These are phyloP conservation scores for Vitis hybrid DNA, from an alignment of 177 flowering plant genomes.

Conservation along the genomic window DNA sequence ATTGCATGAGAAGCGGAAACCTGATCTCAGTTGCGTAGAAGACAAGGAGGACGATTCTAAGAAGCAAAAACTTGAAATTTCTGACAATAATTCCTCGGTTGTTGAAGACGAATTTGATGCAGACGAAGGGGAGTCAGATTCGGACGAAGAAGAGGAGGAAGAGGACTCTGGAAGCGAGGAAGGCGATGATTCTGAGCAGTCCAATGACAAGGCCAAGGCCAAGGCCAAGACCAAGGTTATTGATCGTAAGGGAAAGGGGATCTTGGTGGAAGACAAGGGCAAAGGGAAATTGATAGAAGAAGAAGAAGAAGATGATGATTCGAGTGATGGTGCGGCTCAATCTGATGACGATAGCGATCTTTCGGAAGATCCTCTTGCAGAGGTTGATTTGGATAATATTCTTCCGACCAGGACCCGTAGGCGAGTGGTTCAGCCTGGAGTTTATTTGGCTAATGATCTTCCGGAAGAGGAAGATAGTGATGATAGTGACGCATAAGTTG, in stretches of 20 bases:
- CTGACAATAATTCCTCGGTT: slow-evolving; percentile 3
- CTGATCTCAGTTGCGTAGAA: slow-evolving; percentile 19
- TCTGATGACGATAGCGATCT: slow-evolving; percentile 48
- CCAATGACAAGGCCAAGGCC: slow-evolving; percentile 21
- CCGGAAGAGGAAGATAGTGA: slow-evolving; percentile 36
- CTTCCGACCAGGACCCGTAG: slow-evolving; percentile 85
- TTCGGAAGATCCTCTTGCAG: slow-evolving; percentile 82
- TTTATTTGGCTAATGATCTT: slow-evolving; percentile 34
- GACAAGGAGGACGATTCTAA: slow-evolving; percentile 14
- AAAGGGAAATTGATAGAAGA: slow-evolving; percentile 59
- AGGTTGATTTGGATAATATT: slow-evolving; percentile 84
- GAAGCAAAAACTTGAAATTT: slow-evolving; percentile 4
- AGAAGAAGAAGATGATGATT: slow-evolving; percentile 37
- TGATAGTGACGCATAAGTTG: slow-evolving; percentile 43
- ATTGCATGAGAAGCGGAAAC: slow-evolving; percentile 43
- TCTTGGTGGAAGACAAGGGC: slow-evolving; percentile 48
- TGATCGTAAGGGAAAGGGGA: slow-evolving; percentile 69
- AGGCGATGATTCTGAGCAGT: slow-evolving; percentile 21
- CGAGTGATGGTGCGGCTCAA: slow-evolving; percentile 25
- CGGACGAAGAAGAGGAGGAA: slow-evolving; percentile 28
- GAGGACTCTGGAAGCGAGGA: slow-evolving; percentile 26
- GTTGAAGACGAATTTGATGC: slow-evolving; percentile 2
- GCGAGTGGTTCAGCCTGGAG: slow-evolving; percentile 48
- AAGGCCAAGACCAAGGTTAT: slow-evolving; percentile 16
- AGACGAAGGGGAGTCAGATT: slow-evolving; percentile 16